These are phyloP conservation scores for Coemansia sp. DNA, from an alignment of 371 early-diverging fungal species.

Conservation along the genomic window DNA sequence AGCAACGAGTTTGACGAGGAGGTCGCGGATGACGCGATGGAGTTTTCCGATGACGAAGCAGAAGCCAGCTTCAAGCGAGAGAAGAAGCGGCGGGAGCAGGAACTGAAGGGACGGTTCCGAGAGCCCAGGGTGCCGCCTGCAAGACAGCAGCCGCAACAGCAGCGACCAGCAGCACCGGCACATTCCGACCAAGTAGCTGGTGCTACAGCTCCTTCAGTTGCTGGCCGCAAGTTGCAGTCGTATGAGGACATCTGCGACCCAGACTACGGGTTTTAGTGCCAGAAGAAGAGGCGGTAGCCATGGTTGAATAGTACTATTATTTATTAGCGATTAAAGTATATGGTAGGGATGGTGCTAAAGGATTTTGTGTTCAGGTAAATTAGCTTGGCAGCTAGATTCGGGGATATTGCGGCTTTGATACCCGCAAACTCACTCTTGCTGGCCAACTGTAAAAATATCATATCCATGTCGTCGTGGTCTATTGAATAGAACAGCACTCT, in stretches of 20 bases:
- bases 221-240: slow-evolving; percentile 37
- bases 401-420: not conserved
- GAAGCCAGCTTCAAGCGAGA: slow-evolving; percentile 38
- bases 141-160: not conserved
- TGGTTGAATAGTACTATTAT: no score
- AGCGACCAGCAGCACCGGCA: not conserved
- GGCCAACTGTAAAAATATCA: not conserved
- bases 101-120: not conserved
- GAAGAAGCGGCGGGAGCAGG: slow-evolving; percentile 7
- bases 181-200: not conserved
- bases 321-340: no score
- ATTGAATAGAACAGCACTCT: not conserved
- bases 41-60: slow-evolving; percentile 69
- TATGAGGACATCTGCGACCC: slow-evolving; percentile 42
- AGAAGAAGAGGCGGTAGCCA: no score
- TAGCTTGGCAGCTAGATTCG: no score
- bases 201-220: slow-evolving; percentile 1
- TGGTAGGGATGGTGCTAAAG: not conserved
- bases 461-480: not conserved
- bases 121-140: not conserved
- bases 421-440: not conserved
- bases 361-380: no score
- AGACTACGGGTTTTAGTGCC: slow-evolving; percentile 32
- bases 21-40: slow-evolving; percentile 66
- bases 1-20: slow-evolving; percentile 94